Evolutionary conservation across 768 basidiomycete genomes (phyloP), one percentile per base, ranked within the genome.

Genomic region (Fomitopsis serialis): DNA sequence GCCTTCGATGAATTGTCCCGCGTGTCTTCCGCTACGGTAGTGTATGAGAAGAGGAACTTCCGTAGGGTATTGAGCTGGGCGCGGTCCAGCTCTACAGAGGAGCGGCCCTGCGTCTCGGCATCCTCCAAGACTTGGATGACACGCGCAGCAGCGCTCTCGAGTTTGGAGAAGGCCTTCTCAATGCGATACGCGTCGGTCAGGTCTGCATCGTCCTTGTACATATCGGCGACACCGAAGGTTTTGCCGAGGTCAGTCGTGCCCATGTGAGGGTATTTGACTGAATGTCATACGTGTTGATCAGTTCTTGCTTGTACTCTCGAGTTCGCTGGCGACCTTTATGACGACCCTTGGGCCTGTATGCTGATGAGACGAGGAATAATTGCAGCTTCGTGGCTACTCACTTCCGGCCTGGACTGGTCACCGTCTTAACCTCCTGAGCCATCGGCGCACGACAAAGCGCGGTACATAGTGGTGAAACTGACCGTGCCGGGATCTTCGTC

Each of bases 401-500:
- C 21, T 22, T 40, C 17, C 4, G 24, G 22, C 10, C 5, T 24
- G 21, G 15, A 10, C 43, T 42, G n/a, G 24, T 5, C 11, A 25
- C 13, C 37, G 10, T 12, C 32, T 45, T 29, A n/a, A 17, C 45
- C 43, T 53, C 42, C 9, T 23, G 42, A 27, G 17, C 51, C 51
- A 45, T 43, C 42, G 25, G 19, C 43, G 46, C 35, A 54, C 37
- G 22, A 54, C 35, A 24, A 54, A 54, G 9, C 54, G 54, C 6
- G 54, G 54, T 4, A 54, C 27, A 36, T 50, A 54, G 42, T 50
- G 47, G 48, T 50, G 48, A 25, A 40, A 54, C 36, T 51, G 49
- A 40, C 29, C 29, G 11, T 5, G 6, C 15, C 15, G 37, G 6
- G 15, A 40, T 40, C 7, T 17, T 40, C 29, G 29, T 32, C 29